phyloP scores from a whole-genome alignment of 768 basidiomycete genomes.

The Sporobolomyces pararoseus region DNA sequence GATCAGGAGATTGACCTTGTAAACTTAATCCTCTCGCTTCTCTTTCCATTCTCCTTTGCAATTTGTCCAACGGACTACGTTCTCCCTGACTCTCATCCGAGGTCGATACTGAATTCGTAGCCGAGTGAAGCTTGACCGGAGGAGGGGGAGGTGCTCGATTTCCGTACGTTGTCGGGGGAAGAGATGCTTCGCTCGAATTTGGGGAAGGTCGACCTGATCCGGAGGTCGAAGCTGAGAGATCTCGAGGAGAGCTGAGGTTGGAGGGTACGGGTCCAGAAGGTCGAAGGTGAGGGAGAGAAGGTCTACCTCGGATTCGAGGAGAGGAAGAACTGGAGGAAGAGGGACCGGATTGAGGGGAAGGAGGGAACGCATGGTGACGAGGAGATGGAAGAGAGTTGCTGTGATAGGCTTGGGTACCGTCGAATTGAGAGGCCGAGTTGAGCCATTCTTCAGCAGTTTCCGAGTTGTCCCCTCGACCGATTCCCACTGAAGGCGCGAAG shows the following conservation, averaged over 20 bases:
- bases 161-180: background rate
- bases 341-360: slow-evolving; percentile 6
- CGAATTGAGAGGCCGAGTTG: background rate
- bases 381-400: background rate
- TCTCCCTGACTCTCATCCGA: slow-evolving; percentile 8
- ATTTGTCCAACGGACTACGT: slow-evolving; percentile 38
- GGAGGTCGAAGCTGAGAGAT: background rate
- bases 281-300: background rate
- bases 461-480: slow-evolving; percentile 12
- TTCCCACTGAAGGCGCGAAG: slow-evolving; percentile 37
- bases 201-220: slow-evolving; percentile 5
- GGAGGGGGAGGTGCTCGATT: background rate
- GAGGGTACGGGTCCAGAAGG: background rate
- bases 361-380: slow-evolving; percentile 17
- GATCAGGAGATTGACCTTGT: background rate
- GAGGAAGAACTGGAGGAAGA: slow-evolving; percentile 4
- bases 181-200: slow-evolving; percentile 20
- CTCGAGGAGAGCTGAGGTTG: slow-evolving; percentile 9
- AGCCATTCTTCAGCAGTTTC: slow-evolving; percentile 7
- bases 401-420: background rate
- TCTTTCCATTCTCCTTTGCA: slow-evolving; percentile 29
- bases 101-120: background rate
- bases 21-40: slow-evolving; percentile 23
- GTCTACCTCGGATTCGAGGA: background rate
- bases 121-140: background rate